Conservation (phyloP, 1,139 yeast genomes). For the Geotrichum macrosporum region DNA sequence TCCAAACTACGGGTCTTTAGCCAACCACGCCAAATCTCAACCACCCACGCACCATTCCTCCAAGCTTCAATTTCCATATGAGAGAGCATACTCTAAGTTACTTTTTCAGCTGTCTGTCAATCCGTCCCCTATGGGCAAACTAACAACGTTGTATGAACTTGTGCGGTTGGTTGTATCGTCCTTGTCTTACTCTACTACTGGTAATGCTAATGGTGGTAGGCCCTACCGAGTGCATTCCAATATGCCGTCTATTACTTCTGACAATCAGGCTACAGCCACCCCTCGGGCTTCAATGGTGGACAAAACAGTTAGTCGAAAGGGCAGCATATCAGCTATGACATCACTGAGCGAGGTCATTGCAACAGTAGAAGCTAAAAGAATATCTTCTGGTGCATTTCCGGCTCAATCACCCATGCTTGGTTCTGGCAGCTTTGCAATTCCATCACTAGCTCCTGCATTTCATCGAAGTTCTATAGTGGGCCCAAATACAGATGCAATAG, state of each 20-base stretch:
- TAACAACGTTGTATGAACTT: constrained; percentile 31
- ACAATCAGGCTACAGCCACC: constrained; percentile 18
- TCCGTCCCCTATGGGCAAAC: constrained; percentile 35
- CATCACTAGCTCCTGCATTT: constrained; percentile 7
- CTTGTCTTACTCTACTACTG: constrained; percentile 19
- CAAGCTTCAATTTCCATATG: constrained; percentile 27
- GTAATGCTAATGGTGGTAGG: neutral
- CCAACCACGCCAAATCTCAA: constrained; percentile 12
- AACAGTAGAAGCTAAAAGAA: constrained; percentile 31
- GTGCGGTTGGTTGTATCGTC: constrained; percentile 35
- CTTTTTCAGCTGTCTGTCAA: constrained; percentile 30
- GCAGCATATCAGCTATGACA: constrained; percentile 26
- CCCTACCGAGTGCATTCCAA: constrained; percentile 25
- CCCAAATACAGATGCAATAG: constrained; percentile 37
- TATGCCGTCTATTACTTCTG: constrained; percentile 28
- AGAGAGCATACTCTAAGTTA: constrained; percentile 31
- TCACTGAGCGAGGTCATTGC: constrained; percentile 32
- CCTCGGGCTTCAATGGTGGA: constrained; percentile 10
- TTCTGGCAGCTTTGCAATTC: constrained; percentile 9
- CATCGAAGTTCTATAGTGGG: constrained; percentile 18
- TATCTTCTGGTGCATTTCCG: constrained; percentile 26
- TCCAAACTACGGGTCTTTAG: constrained; percentile 17
- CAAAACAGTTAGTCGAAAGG: constrained; percentile 16
- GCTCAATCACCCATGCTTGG: constrained; percentile 14
- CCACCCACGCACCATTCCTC: constrained; percentile 1